Evolutionary conservation across 2,329 filamentous ascomycete species (phyloP).

Genomic region (Talaromyces atroroseus): DNA sequence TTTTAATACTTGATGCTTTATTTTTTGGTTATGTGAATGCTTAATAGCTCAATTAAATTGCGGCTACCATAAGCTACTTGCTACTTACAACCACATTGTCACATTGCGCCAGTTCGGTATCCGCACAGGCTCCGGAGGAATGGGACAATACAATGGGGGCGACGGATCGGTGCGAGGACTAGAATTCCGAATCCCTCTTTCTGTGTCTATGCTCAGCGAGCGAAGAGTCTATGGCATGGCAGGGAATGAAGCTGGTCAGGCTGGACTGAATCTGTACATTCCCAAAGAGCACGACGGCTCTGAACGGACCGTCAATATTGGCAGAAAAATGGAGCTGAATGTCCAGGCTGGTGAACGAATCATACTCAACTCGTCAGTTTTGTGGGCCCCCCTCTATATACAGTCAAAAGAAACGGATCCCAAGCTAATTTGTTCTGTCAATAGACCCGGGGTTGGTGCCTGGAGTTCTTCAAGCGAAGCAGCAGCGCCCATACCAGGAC

Average conservation of each 20-base stretch:
- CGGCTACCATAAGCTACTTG: too few relatives aligned
- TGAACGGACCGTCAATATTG: conserved; percentile 18
- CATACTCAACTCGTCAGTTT: conserved; percentile 11
- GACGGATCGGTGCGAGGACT: conserved; percentile 10
- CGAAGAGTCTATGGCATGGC: conserved; percentile 16
- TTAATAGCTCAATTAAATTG: too few relatives aligned
- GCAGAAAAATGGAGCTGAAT: conserved; percentile 19
- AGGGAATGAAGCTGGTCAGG: conserved; percentile 8
- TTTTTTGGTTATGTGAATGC: too few relatives aligned
- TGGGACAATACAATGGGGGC: conserved; percentile 9
- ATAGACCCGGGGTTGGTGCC: conserved; percentile 11
- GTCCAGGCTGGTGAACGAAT: conserved; percentile 9
- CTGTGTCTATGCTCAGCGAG: conserved; percentile 20
- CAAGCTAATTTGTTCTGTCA: too few relatives aligned
- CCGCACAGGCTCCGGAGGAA: conserved; percentile 10
- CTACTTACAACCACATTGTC: conserved; percentile 6
- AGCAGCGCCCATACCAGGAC: not conserved
- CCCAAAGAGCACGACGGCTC: conserved; percentile 14
- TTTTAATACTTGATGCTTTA: too few relatives aligned
- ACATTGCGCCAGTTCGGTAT: conserved; percentile 11
- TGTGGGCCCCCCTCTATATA: too few relatives aligned
- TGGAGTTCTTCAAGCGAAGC: conserved; percentile 1
- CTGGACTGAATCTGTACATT: conserved; percentile 11
- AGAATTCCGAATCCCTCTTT: conserved; percentile 12
- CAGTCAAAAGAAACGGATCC: too few relatives aligned